A percentile compares a stretch with the other conserved stretches of the same genome.
These are phyloP conservation scores for Ceratocystis lukuohia DNA, from an alignment of 2,329 filamentous ascomycete species.

Conservation along the genomic window DNA sequence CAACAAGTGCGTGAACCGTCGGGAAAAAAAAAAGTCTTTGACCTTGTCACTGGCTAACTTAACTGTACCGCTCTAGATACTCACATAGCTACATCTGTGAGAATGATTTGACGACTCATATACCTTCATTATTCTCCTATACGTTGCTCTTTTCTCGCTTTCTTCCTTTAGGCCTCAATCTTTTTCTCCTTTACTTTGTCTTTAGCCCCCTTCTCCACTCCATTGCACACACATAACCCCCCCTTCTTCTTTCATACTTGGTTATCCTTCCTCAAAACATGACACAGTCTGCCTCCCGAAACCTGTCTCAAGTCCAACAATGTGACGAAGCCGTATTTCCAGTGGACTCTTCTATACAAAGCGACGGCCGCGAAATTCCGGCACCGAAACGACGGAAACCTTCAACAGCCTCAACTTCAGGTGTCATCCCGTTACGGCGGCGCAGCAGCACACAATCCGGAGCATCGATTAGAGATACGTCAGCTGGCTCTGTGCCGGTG, in stretches of 20 bases:
- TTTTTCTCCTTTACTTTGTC: neutral
- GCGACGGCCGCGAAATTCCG: constrained; percentile 2
- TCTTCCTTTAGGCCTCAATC: neutral
- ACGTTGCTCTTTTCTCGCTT: neutral
- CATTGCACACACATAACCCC: neutral
- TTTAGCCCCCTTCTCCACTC: neutral
- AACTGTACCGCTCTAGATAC: neutral
- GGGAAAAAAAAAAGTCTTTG: neutral
- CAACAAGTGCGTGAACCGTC: constrained; percentile 3
- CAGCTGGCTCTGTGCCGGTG: neutral
- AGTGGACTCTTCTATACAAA: neutral
- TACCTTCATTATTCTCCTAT: neutral
- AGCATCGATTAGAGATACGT: constrained; percentile 2
- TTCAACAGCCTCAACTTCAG: constrained; percentile 4
- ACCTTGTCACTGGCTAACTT: neutral
- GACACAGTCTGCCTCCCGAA: constrained; percentile 1
- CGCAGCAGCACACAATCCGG: constrained; percentile 18
- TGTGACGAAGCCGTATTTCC: neutral
- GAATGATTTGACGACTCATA: constrained; percentile 6
- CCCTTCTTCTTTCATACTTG: neutral
- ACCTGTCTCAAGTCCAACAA: neutral
- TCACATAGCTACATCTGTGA: neutral
- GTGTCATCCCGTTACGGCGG: constrained; percentile 10
- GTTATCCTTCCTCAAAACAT: neutral
- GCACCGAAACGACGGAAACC: constrained; percentile 18